phyloP scores from a whole-genome alignment of 176 grass and related monocot genomes.

The Carex myosuroides region DNA sequence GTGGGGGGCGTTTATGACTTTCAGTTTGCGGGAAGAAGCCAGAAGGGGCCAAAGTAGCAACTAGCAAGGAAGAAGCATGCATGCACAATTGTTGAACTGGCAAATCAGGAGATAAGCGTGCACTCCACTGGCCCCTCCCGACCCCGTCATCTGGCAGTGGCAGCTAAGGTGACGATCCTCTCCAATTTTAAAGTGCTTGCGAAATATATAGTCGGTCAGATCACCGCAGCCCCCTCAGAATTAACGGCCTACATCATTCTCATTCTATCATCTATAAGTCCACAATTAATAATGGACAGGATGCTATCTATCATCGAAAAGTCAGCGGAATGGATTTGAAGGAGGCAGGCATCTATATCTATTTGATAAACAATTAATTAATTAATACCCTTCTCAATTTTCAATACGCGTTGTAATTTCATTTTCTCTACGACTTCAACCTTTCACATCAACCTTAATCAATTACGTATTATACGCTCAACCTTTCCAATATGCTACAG shows the following conservation, averaged over 20 bases:
- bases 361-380: not conserved
- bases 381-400: not conserved
- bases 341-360: not conserved
- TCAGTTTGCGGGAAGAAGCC: not conserved
- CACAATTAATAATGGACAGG: not conserved
- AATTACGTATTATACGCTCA: not conserved
- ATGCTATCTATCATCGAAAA: not conserved
- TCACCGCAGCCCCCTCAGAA: not conserved
- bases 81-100: not conserved
- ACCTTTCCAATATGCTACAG: not conserved
- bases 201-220: not conserved
- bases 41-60: too few species aligned
- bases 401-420: not conserved
- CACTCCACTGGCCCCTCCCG: too few species aligned
- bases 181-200: not conserved
- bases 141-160: not conserved
- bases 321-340: not conserved
- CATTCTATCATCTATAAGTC: not conserved
- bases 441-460: not conserved
- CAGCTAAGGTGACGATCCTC: not conserved
- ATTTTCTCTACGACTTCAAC: not conserved
- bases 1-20: not conserved
- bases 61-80: not conserved
- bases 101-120: not conserved
- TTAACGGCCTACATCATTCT: not conserved